Evolutionary conservation across 2,329 filamentous ascomycete species (phyloP), one percentile per base, ranked within the genome.

Genomic region (Fusarium protoensiforme): DNA sequence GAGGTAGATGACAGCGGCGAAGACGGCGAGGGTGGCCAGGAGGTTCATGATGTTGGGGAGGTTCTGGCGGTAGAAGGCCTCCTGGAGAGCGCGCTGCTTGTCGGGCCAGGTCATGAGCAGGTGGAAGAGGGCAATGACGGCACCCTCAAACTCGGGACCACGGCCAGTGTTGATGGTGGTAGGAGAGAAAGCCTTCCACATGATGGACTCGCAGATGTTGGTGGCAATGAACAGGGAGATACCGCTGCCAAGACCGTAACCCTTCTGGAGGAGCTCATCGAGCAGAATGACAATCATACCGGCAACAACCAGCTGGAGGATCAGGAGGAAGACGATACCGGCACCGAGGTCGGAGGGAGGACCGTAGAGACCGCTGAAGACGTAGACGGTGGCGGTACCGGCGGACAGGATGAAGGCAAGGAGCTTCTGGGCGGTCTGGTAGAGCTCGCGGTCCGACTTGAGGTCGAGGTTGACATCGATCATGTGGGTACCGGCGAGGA

Each of bases 381-480:
- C 96, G 86, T 97, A 98, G 80, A 99, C 96, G 79, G 95, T 98
- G 81, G 95, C 96, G 84, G 98, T 97, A 78, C 96, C 96, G 85
- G 98, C 96, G 75, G 96, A 97, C 78, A 99, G 91, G 83, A 99
- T 97, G 82, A 99, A 97, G 78, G 96, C 96, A 81, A 98, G 96
- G 75, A 98, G 93, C 89, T 99, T 99, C 90, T 99, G 96, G 65
- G 97, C 96, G 75, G 96, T 99, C 89, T 99, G 96, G 91, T 99
- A 99, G 75, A 99, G 92, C 89, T 99, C 96, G 86, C 96, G 96
- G 86, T 99, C 96, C 85, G 96, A 96, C 91, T 99, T 99, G 85
- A 98, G 92, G 90, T 99, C 96, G 80, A 99, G 94, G 91, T 99
- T 98, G 89, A 99, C 96, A 84, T 99, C 96, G 86, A 99, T 98